Evolutionary conservation across 2,329 filamentous ascomycete species (phyloP), one percentile per base, ranked within the genome.

Genomic region (Botryotinia calthae): DNA sequence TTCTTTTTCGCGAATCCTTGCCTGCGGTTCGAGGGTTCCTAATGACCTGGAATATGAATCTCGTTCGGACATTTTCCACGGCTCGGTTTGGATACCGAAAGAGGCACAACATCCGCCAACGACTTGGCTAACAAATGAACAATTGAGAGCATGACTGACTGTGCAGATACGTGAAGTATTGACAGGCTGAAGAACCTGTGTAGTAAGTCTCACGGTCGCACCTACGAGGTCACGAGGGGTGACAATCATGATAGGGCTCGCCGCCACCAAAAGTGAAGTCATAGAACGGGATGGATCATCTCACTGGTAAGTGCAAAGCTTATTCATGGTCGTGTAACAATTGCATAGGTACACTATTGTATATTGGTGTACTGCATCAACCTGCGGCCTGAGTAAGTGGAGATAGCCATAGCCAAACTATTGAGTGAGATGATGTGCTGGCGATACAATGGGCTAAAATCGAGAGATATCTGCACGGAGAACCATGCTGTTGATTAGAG

Each of bases 61-160:
- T 70, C 46, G 22, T 67, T 72, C 40, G 70, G 70, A 31, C 25
- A 34, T 58, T 72, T 66, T 34, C 62, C 70, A 72, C 51, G 62
- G 62, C 42, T 67, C 70, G 62, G 70, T 42, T 72, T 67, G 25
- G 22, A 44, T 37, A 44, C 70, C 70, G 62, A 72, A 68, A 67
- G 40, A 16, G 37, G 31, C 28, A 54, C 54, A 46, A 59, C 42
- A 18, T 58, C 54, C 40, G 37, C 42, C 42, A 64, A 42, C 25
- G n/a, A 40, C 28, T 67, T 72, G 63, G 70, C 69, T 42, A 65
- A 14, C 46, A 71, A 48, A 65, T 48, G 22, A 51, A 31, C 10
- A 40, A 14, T 31, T 34, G 7, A 37, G 18, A 46, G 40, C 44
- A 72, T 42, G 44, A 44, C n/a, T 28, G 46, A 40, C 51, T 72